Evolutionary conservation across 2,329 filamentous ascomycete species (phyloP), one percentile per base, ranked within the genome.

Genomic region (Colletotrichum somersetense): DNA sequence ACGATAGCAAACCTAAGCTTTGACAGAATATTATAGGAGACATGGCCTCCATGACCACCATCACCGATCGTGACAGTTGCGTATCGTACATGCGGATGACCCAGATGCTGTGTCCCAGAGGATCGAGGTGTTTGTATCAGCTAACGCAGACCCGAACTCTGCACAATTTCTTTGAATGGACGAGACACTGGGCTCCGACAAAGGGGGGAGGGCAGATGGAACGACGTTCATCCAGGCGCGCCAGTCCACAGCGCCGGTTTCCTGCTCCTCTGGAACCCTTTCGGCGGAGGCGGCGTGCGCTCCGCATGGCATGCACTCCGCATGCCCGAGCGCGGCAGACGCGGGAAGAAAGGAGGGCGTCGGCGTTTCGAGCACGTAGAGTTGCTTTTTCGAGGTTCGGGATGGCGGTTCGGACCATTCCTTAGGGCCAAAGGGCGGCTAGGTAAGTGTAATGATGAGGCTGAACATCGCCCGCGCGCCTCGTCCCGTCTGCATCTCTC

Each of bases 281-380:
- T 12, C 33, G 42, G n/a, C 26, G n/a, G 18, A 26, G 46, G 55
- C 23, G 52, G 67, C 35, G 61, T 30, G 67, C 35, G 61, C 40
- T 46, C 16, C 5, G 46, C 7, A 18, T 40, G 61, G 55, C 38
- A 61, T 59, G 61, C 26, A 38, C 26, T 14, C 14, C 56, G 53
- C 70, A 50, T 72, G 55, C 23, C 70, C 69, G 53, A 56, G 66
- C 59, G 65, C 48, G 66, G 59, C 44, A 48, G 20, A 20, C 20
- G 42, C 33, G 33, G 11, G 35, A 26, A 46, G 35, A 48, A 33
- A 52, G 42, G 42, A 26, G 8, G 33, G 26, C 18, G 48, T 42
- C n/a, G 35, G 26, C 40, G 52, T 67, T 67, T 67, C 53, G 53
- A 53, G 20, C 7, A 20, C 14, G 44, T 46, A 18, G 16, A 30